Evolutionary conservation across 1,284 basidiomycete genomes (phyloP), one percentile per base, ranked within the genome.

Genomic region (Microbotryum lychnidis-dioicae): DNA sequence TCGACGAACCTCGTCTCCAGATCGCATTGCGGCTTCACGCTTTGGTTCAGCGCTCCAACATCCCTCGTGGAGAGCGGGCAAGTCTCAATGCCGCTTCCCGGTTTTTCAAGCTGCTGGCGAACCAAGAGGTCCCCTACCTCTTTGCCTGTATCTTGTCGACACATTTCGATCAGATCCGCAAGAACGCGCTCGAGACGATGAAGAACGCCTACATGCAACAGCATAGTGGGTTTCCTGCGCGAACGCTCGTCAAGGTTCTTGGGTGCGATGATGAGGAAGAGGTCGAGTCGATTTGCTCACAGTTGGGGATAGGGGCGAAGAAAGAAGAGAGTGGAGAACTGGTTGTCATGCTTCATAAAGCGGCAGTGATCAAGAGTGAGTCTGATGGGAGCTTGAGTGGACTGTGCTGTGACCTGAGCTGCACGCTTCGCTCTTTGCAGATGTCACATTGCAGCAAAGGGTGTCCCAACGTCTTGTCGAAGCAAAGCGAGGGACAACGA

Each of bases 1-100:
- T 84, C 58, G 76, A 79, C 16, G 82, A 91, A 69, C 85, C 88
- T 0, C 82, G 87, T 20, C 87, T 94, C 67, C 84, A 88, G 72
- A 79, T 88, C 44, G 90, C 89, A 1, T 87, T 90, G 27, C 80
- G 83, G 29, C 87, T 97, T 67, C 86, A 90, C 6, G 77, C 82
- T 29, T 82, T 86, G 48, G 89, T 92, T 1, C 94, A 96, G 71
- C 79, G 80, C 37, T 86, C 84, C 66, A 91, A 89, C 72, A 83
- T 77, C 52, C 66, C 76, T 0, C 75, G 78, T 48, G 79, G 79
- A 59, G 76, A 79, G 60, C 77, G 77, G 10, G 75, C 79, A 4
- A 78, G 78, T n/a, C 75, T 77, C 57, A 81, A 81, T 71, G 74
- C 78, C 78, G 70, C 89, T 83, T 62, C 88, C 5, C 74, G 79